Base-by-base conservation (phyloP, 306 rosid species). In the Rubus idaeus region DNA sequence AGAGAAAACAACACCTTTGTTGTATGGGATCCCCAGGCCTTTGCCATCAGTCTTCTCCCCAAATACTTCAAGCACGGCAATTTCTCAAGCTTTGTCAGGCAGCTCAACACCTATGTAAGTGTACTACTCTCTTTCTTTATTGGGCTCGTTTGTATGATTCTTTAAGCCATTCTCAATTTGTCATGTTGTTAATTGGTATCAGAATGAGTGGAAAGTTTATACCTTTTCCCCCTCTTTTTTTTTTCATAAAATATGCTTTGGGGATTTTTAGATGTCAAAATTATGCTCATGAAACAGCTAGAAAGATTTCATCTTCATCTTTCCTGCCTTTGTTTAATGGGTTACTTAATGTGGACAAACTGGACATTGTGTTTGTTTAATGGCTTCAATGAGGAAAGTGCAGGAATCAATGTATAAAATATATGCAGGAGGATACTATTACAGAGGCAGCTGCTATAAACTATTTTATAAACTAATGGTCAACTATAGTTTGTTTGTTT, bases 11-110 rank as follows among this genome's bases (percentile, higher is more conserved):
- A 92, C 72, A 95, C 97, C 86, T 90, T 92, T 67, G 87, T 95
- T 55, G 96, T 90, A 8, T 90, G 91, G 97, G 96, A 95, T 79
- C 92, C 93, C 20, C 90, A 92, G 47, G 76, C 86, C 14, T 95
- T 92, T 55, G 77, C 96, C 66, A 20, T 65, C 40, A 78, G 10
- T 49, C 97, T 95, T 80, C 91, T 95, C 3, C 97, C 98, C 35
- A 92, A 77, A 82, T 89, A 84, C 82, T 95, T 95, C 93, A 95
- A 95, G 84, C 98, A 95, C 86, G 83, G 78, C 84, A 95, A 95
- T 76, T 95, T 95, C 90, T 92, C 97, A 4, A 95, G 97, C 87
- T 95, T 95, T 77, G 97, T 92, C 67, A 80, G 98, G 75, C 98
- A 95, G 85, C 96, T 95, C 49, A 95, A 95, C 74, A 92, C 97